Evolutionary conservation across 805 yeast genomes (phyloP), one percentile per base, ranked within the genome.

Genomic region (Candida piceae): DNA sequence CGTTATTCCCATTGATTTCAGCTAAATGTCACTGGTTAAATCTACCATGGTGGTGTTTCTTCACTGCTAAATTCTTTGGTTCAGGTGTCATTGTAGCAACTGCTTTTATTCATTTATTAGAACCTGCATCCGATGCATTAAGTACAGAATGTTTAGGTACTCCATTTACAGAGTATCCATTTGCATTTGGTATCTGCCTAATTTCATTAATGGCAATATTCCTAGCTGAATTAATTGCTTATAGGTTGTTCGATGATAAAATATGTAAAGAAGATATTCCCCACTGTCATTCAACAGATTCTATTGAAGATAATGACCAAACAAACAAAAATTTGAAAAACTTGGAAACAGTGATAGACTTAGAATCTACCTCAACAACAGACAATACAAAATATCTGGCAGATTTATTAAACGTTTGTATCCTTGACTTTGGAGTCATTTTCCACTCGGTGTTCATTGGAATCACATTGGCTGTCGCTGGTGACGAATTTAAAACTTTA

Each of bases 371-470:
- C n/a, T n/a, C n/a, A n/a, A n/a, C n/a, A n/a, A n/a, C n/a, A n/a
- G n/a, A n/a, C n/a, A n/a, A n/a, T n/a, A n/a, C n/a, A n/a, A n/a
- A n/a, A n/a, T n/a, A n/a, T n/a, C n/a, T n/a, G n/a, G n/a, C n/a
- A n/a, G n/a, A 48, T 21, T 20, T 20, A 9, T 20, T 20, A 9
- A 20, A 20, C 22, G 22, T 20, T 20, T 7, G 6, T 20, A 9
- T 20, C 9, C 22, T 20, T 20, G 22, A 20, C 9, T 20, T 20
- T 20, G 95, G 94, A 52, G 70, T 85, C 32, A 60, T 85, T 24
- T 81, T 84, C 67, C 94, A 84, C 60, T 84, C 94, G 4, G 74
- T 84, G 3, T 83, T 85, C 51, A 70, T 85, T 39, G 95, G 95
- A 15, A 65, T 85, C 38, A 69, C 89, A 0, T 66, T 84, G 31